A percentile compares a stretch with the other conserved stretches of the same genome.
Evolutionary conservation across 176 grass and related monocot genomes (phyloP).

Genomic region (Panicum miliaceum): DNA sequence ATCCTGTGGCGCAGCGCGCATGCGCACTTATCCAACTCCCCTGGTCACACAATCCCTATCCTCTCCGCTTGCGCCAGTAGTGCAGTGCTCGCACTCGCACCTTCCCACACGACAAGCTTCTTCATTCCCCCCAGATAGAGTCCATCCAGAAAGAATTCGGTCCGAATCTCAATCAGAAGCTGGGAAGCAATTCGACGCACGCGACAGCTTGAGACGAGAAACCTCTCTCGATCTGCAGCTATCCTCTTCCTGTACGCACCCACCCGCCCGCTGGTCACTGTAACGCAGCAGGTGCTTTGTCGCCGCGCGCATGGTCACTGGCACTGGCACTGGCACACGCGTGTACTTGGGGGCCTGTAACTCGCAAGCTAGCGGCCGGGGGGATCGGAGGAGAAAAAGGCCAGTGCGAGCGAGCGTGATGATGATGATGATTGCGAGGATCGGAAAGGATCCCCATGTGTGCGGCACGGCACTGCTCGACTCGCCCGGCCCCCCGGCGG

Average conservation of each 20-base stretch:
- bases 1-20: conserved; percentile 9
- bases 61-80: background rate
- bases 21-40: conserved; percentile 37
- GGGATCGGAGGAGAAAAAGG: background rate
- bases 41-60: conserved; percentile 39
- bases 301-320: conserved; percentile 20
- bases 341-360: conserved; percentile 34
- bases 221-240: background rate
- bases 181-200: background rate
- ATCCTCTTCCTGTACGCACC: background rate
- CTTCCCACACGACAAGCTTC: background rate
- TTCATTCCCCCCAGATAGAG: background rate
- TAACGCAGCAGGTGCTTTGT: background rate
- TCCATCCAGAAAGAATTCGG: background rate
- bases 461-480: background rate
- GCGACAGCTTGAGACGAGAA: background rate
- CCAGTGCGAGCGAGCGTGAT: conserved; percentile 2
- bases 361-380: background rate
- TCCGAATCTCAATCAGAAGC: background rate
- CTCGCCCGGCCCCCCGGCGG: too few species aligned
- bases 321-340: background rate
- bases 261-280: background rate
- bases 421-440: background rate
- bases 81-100: background rate
- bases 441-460: conserved; percentile 39